phyloP scores from a whole-genome alignment of 1,284 basidiomycete species.

The Pseudozyma pruni region DNA sequence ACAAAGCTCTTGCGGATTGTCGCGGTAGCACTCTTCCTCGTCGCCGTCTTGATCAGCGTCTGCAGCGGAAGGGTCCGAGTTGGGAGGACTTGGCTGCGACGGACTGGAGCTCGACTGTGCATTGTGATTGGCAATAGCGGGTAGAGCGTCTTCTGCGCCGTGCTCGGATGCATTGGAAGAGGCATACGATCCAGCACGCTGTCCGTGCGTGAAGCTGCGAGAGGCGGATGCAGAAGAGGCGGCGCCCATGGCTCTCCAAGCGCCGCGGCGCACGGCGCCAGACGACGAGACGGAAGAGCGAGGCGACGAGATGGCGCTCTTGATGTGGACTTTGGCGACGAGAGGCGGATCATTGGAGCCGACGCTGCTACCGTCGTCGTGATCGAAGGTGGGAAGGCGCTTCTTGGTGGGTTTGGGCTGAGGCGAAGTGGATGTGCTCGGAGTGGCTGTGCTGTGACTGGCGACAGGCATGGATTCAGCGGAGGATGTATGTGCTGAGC shows the following conservation, averaged over 20 bases:
- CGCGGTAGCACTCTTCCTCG: slow-evolving; percentile 19
- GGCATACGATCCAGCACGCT: slow-evolving; percentile 21
- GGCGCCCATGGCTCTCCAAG: slow-evolving; percentile 40
- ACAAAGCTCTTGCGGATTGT: slow-evolving; percentile 31
- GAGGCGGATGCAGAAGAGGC: slow-evolving; percentile 27
- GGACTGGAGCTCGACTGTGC: background rate
- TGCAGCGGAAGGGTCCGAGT: background rate
- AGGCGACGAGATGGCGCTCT: slow-evolving; percentile 46
- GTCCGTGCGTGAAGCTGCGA: slow-evolving; percentile 29
- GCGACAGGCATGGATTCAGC: slow-evolving; percentile 10
- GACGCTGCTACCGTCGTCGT: slow-evolving; percentile 44
- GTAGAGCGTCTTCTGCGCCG: slow-evolving; percentile 18
- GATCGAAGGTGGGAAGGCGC: slow-evolving; percentile 24
- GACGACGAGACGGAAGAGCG: slow-evolving; percentile 48
- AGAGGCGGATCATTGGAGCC: slow-evolving; percentile 31
- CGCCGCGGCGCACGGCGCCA: slow-evolving; percentile 39
- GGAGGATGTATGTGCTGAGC: slow-evolving; percentile 25
- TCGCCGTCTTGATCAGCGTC: slow-evolving; percentile 9
- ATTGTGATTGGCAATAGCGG: slow-evolving; percentile 1
- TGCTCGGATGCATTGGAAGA: slow-evolving; percentile 35
- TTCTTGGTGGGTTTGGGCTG: slow-evolving; percentile 23
- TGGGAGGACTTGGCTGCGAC: slow-evolving; percentile 7
- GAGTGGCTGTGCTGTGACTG: slow-evolving; percentile 5
- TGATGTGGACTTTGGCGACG: slow-evolving; percentile 40
- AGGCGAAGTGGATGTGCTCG: slow-evolving; percentile 20